A percentile compares a stretch with the other conserved stretches of the same genome.
phyloP scores from a whole-genome alignment of 2,329 filamentous ascomycete genomes.

The Pseudogymnoascus sp. region DNA sequence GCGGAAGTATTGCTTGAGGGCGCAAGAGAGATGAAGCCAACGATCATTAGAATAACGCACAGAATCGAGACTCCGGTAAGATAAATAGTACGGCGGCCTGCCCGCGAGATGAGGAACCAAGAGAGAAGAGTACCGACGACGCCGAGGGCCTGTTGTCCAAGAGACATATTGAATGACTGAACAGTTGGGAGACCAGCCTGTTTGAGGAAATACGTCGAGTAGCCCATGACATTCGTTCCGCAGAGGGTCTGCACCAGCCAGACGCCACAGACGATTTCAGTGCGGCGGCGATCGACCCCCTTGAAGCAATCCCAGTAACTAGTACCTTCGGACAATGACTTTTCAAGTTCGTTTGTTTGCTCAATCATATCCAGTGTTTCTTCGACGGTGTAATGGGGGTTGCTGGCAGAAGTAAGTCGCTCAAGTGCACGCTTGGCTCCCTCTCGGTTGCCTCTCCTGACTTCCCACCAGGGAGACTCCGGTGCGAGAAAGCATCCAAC shows the following conservation, averaged over 20 bases:
- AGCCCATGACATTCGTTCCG: slow-evolving; percentile 58
- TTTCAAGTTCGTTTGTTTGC: slow-evolving; percentile 50
- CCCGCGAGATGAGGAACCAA: slow-evolving; percentile 25
- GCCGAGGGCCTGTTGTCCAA: slow-evolving; percentile 41
- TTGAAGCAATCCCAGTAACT: slow-evolving; percentile 45
- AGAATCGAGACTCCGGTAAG: not conserved
- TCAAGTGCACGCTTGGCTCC: slow-evolving; percentile 40
- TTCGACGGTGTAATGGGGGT: slow-evolving; percentile 20
- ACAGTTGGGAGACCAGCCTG: slow-evolving; percentile 43
- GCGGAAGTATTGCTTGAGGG: slow-evolving; percentile 29
- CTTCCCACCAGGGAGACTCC: slow-evolving; percentile 31
- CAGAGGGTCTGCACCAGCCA: slow-evolving; percentile 58
- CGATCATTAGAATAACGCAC: slow-evolving; percentile 37
- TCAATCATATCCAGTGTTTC: slow-evolving; percentile 42
- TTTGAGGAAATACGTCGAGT: slow-evolving; percentile 54
- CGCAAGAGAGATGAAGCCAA: slow-evolving; percentile 39
- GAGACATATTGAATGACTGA: slow-evolving; percentile 45
- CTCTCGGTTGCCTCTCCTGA: slow-evolving; percentile 35
- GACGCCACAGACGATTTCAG: slow-evolving; percentile 48
- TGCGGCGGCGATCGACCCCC: slow-evolving; percentile 43
- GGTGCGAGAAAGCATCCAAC: slow-evolving; percentile 6
- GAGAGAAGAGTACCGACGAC: slow-evolving; percentile 37
- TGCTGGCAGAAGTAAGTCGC: slow-evolving; percentile 31
- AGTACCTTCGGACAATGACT: slow-evolving; percentile 35
- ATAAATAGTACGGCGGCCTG: not conserved